phyloP scores from a whole-genome alignment of 345 rosid genomes.

The Syzygium jambos region DNA sequence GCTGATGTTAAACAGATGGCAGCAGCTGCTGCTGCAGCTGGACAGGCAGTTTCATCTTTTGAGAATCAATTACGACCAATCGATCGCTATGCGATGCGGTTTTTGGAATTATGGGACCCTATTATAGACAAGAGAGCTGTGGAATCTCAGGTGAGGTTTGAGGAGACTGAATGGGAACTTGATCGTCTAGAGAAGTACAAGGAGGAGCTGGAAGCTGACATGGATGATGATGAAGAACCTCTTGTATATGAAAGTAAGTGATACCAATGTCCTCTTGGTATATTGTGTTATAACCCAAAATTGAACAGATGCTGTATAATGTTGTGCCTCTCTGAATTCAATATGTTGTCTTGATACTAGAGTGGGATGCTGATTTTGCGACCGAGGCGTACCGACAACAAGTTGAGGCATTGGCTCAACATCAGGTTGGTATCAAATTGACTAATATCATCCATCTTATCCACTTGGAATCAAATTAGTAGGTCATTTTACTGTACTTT shows the following conservation, averaged over 20 bases:
- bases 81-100: conserved; percentile 85
- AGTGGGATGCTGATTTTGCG: conserved; percentile 99
- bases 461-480: neutral
- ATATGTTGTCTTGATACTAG: conserved; percentile 24
- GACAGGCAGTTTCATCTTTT: conserved; percentile 77
- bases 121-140: conserved; percentile 63
- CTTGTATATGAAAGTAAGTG: conserved; percentile 91
- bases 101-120: conserved; percentile 94
- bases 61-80: conserved; percentile 92
- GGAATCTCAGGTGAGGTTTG: conserved; percentile 67
- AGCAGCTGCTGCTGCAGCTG: conserved; percentile 88
- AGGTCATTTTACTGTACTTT: conserved; percentile 11
- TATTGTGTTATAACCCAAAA: neutral
- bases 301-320: neutral
- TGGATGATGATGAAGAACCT: conserved; percentile 98
- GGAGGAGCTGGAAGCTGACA: conserved; percentile 99
- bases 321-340: neutral
- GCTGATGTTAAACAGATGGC: conserved; percentile 96
- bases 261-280: neutral
- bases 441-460: neutral
- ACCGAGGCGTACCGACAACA: conserved; percentile 99
- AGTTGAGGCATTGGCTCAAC: conserved; percentile 88
- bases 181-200: conserved; percentile 90
- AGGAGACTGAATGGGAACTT: conserved; percentile 96
- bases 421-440: conserved; percentile 53